Percentiles rank a stretch among this genome's conserved stretches.
Conservation (phyloP, 345 rosid species). For the Leavenworthia alabamica region DNA sequence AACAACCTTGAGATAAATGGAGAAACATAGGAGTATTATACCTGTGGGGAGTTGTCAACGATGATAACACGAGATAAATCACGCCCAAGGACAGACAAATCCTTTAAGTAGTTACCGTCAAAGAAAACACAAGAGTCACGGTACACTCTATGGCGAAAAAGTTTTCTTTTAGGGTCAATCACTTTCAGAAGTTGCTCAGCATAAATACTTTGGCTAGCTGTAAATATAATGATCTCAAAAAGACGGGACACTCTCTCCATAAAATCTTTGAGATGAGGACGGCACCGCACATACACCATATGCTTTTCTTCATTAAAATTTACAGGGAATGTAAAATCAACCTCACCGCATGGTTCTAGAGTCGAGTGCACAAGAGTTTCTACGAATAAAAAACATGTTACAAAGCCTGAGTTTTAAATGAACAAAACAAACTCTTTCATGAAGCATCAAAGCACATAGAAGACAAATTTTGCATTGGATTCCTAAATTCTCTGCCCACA, state of each 20-base stretch:
- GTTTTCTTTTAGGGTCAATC: constrained; percentile 93
- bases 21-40: constrained; percentile 26
- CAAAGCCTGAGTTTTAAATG: too few species aligned
- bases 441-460: too few species aligned
- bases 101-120: constrained; percentile 93
- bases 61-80: constrained; percentile 81
- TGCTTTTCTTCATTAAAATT: constrained; percentile 79
- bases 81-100: constrained; percentile 90
- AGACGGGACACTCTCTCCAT: constrained; percentile 79
- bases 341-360: constrained; percentile 74
- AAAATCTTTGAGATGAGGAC: constrained; percentile 84
- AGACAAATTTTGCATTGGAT: too few species aligned
- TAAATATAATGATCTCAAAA: constrained; percentile 90
- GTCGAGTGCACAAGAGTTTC: constrained; percentile 97
- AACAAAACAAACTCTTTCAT: neutral
- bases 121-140: constrained; percentile 96
- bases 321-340: constrained; percentile 91
- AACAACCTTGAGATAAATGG: neutral
- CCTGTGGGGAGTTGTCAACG: constrained; percentile 98
- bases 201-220: constrained; percentile 97
- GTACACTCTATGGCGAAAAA: constrained; percentile 86
- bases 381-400: constrained; percentile 31
- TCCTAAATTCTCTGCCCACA: too few species aligned
- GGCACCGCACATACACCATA: constrained; percentile 82
- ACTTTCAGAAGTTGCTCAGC: constrained; percentile 96